Base-by-base conservation (phyloP, 2,329 filamentous ascomycete species). In the Pseudogymnoascus sp. region DNA sequence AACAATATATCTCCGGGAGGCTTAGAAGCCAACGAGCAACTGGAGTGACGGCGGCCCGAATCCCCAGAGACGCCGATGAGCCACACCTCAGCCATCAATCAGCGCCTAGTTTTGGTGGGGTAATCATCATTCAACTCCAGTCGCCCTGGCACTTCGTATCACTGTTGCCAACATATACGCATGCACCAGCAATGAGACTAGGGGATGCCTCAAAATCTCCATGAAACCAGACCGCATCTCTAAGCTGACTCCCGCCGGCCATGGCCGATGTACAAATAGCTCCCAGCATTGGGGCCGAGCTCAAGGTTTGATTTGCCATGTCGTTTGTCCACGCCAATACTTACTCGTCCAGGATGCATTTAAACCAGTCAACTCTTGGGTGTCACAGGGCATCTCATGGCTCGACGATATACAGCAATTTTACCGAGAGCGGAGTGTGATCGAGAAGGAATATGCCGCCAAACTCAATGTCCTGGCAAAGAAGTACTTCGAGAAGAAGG, bases 401-500 rank as follows among this genome's bases (percentile, higher is more conserved):
- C 87, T 99, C 64, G 93, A 97, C 71, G 95, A 99, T 71, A 90
- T 99, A 66, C 91, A 99, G 75, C 88, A 91, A 72, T 99, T 97
- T 80, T 99, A 97, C 80, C 90, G 95, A 67, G 95, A 99, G 77
- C 86, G 96, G 63, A 91, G 91, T 73, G 86, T 81, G 37, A 96
- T 99, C 74, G 95, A 99, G 78, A 97, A 96, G 78, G 96, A 99
- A 75, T 97, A 99, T 75, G 89, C 91, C 70, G 83, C 88, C 67
- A 97, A 93, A 77, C 86, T 99, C 67, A 89, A 85, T 69, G 87
- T 86, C 2, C 80, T 99, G 60, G 95, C 93, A 62, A 96, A 95
- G 80, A 97, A 95, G 75, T 97, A 97, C 79, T 95, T 91, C 73
- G 96, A 99, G 72, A 96, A 96, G 81, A 99, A 97, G 81, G 87